Percentiles rank a stretch among this genome's conserved stretches.
These are phyloP conservation scores for Aegilops longissima DNA, from an alignment of 176 grass and related monocot genomes.

Conservation along the genomic window DNA sequence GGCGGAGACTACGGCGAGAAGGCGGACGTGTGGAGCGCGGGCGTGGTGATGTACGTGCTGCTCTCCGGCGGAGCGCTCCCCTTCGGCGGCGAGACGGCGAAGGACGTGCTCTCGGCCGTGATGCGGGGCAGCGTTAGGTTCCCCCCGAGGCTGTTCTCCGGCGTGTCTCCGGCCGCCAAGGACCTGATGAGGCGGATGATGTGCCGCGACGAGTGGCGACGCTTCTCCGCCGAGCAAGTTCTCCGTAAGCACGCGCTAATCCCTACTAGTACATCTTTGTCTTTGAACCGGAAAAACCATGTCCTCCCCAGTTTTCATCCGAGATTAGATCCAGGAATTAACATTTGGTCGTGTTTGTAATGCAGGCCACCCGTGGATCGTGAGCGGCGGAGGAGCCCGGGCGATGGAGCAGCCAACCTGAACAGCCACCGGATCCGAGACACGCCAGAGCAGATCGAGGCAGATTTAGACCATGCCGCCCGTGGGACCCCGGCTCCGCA, in stretches of 20 bases:
- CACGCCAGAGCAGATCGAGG: background rate
- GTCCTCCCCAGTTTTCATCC: background rate
- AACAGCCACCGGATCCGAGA: background rate
- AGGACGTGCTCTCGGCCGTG: slow-evolving; percentile 64
- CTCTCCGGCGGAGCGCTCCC: slow-evolving; percentile 75
- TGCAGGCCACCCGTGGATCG: slow-evolving; percentile 89
- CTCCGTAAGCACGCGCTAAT: slow-evolving; percentile 45
- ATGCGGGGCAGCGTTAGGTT: slow-evolving; percentile 56
- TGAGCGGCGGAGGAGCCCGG: slow-evolving; percentile 46
- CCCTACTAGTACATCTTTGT: background rate
- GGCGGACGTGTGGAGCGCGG: slow-evolving; percentile 84
- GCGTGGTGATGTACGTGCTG: slow-evolving; percentile 84
- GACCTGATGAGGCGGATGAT: slow-evolving; percentile 88
- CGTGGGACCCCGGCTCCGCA: slow-evolving; percentile 16
- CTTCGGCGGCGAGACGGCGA: slow-evolving; percentile 62
- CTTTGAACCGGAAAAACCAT: background rate
- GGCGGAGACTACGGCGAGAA: slow-evolving; percentile 76
- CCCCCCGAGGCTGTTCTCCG: slow-evolving; percentile 50
- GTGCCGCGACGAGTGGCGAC: slow-evolving; percentile 54
- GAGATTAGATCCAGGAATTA: background rate
- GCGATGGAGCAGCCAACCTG: slow-evolving; percentile 29
- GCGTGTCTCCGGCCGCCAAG: slow-evolving; percentile 67
- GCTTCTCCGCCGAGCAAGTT: slow-evolving; percentile 81
- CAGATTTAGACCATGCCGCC: background rate
- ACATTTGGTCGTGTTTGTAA: background rate